A percentile compares a stretch with the other conserved stretches of the same genome.
Evolutionary conservation across 2,329 filamentous ascomycete genomes (phyloP).

Genomic region (Monilinia vaccinii-corymbosi): DNA sequence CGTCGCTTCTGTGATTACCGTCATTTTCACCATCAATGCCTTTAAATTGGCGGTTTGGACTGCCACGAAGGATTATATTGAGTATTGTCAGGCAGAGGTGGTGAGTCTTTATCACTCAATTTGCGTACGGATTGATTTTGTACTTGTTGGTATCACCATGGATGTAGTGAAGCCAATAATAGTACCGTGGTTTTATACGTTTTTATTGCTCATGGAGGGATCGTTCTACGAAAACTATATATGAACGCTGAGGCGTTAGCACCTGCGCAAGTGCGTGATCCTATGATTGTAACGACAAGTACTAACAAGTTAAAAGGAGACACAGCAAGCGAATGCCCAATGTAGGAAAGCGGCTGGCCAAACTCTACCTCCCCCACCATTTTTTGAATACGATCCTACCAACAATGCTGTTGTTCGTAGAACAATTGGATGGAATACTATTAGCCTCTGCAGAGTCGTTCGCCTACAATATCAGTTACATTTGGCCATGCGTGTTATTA

Average conservation of each 20-base stretch:
- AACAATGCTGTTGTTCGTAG: not conserved
- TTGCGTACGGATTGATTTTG: not conserved
- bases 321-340: not conserved
- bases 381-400: not conserved
- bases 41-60: not conserved
- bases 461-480: not conserved
- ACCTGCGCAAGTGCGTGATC: too few relatives aligned
- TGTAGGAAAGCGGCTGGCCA: not conserved
- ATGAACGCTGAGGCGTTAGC: too few relatives aligned
- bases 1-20: not conserved
- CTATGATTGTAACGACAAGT: too few relatives aligned
- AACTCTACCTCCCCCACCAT: not conserved
- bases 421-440: not conserved
- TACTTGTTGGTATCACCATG: too few relatives aligned
- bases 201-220: too few relatives aligned
- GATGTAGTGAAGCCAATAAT: too few relatives aligned
- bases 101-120: not conserved
- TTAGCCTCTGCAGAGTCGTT: not conserved
- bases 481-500: not conserved
- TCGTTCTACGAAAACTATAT: too few relatives aligned
- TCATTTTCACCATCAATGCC: not conserved
- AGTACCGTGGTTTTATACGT: too few relatives aligned
- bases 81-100: not conserved
- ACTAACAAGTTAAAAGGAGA: not conserved
- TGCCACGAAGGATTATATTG: slow-evolving; percentile 1